These are phyloP conservation scores for Nicotiana tomentosiformis DNA, from an alignment of 257 asterid genomes.

Conservation along the genomic window DNA sequence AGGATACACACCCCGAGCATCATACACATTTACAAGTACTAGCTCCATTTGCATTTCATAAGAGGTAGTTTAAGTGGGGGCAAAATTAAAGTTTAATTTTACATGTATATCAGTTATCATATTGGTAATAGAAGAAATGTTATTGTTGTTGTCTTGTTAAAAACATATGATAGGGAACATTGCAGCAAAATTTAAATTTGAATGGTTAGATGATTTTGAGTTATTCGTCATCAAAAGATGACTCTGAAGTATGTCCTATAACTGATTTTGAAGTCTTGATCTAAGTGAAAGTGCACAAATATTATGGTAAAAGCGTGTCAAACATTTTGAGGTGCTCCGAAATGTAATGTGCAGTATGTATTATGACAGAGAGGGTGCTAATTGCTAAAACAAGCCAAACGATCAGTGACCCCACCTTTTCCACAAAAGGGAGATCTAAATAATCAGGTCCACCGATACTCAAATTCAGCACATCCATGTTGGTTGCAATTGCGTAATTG, in stretches of 20 bases:
- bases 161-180: neutral
- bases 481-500: conserved; percentile 91
- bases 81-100: neutral
- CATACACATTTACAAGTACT: neutral
- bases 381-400: neutral
- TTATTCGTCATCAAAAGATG: too few species aligned
- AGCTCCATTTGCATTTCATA: neutral
- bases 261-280: neutral
- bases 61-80: neutral
- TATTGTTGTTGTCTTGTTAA: neutral
- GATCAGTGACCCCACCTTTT: conserved; percentile 47
- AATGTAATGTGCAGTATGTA: neutral
- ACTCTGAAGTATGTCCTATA: neutral
- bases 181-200: neutral
- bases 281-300: neutral
- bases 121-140: neutral
- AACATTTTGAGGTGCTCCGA: neutral
- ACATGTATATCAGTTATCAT: neutral
- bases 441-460: conserved; percentile 99
- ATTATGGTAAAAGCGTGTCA: neutral
- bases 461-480: conserved; percentile 96
- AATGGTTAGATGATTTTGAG: neutral
- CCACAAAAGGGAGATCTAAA: conserved; percentile 89
- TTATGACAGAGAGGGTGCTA: neutral
- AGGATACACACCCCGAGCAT: neutral